These are phyloP conservation scores for Cladosporium colombiae DNA, from an alignment of 2,329 filamentous ascomycete species.

Conservation along the genomic window DNA sequence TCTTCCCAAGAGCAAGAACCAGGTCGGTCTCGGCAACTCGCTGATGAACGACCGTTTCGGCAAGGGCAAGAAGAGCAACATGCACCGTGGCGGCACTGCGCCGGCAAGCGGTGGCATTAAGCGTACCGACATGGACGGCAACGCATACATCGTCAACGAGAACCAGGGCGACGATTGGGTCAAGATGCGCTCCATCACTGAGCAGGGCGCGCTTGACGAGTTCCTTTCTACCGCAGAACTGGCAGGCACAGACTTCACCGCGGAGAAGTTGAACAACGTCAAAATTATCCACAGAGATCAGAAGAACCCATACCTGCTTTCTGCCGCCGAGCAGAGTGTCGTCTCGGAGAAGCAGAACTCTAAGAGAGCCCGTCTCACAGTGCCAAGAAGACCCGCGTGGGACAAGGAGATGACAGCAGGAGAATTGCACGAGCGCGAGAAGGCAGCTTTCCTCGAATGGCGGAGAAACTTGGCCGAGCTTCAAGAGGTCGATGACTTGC, in stretches of 20 bases:
- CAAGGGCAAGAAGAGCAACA: constrained; percentile 82
- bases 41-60: constrained; percentile 99
- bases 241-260: constrained; percentile 97
- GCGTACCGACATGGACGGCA: constrained; percentile 36
- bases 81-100: constrained; percentile 67
- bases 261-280: constrained; percentile 98
- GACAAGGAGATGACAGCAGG: constrained; percentile 79
- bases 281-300: constrained; percentile 98
- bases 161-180: constrained; percentile 93
- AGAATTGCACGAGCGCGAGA: constrained; percentile 77
- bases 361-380: constrained; percentile 77
- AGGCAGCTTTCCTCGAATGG: constrained; percentile 82
- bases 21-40: constrained; percentile 91
- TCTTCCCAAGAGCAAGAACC: constrained; percentile 89
- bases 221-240: constrained; percentile 94
- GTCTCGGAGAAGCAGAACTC: constrained; percentile 78
- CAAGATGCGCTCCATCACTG: constrained; percentile 98
- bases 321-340: constrained; percentile 77
- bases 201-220: constrained; percentile 94
- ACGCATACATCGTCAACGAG: constrained; percentile 83
- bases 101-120: constrained; percentile 65
- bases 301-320: constrained; percentile 90
- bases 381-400: constrained; percentile 88
- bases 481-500: constrained; percentile 87
- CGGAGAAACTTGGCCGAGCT: constrained; percentile 86